phyloP scores from a whole-genome alignment of 345 rosid genomes.

The Eucalyptus pumila region DNA sequence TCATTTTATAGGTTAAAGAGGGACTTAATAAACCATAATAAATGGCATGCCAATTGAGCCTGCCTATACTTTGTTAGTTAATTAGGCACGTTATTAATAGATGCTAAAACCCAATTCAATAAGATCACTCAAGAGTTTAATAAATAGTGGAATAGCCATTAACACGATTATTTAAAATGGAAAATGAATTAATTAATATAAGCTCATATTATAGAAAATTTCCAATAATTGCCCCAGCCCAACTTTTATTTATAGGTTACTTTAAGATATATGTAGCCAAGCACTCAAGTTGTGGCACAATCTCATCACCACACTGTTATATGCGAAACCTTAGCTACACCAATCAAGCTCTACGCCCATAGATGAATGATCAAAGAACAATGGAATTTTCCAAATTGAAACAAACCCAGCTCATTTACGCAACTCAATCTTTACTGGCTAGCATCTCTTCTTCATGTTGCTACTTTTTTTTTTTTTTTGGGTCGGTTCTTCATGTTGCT shows the following conservation, averaged over 20 bases:
- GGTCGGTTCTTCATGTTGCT: neutral
- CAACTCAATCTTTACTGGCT: neutral
- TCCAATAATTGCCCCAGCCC: neutral
- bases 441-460: neutral
- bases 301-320: neutral
- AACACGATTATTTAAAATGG: no score
- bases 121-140: no score
- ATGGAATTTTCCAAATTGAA: neutral
- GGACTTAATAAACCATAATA: fast-evolving
- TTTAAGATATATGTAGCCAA: neutral
- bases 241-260: neutral
- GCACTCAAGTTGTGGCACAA: neutral
- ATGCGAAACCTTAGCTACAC: neutral
- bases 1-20: fast-evolving
- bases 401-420: neutral
- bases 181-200: no score
- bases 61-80: no score
- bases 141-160: fast-evolving
- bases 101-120: no score
- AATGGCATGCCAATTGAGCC: no score
- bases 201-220: no score
- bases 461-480: no score
- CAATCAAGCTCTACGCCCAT: neutral
- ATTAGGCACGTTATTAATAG: no score
- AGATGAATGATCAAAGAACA: neutral